Evolutionary conservation across 306 rosid species (phyloP).

Genomic region (Mimosa pudica): DNA sequence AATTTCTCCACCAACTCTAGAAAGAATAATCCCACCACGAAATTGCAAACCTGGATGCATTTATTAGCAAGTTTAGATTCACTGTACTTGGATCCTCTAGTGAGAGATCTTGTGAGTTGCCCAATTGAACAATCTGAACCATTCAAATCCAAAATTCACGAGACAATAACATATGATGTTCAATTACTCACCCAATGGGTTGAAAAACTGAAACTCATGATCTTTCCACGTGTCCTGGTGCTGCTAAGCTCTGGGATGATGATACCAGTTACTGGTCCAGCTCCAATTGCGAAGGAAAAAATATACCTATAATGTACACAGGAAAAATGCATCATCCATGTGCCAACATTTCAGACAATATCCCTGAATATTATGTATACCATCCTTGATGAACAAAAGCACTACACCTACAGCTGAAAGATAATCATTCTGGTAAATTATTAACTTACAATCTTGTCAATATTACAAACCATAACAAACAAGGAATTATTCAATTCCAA

Average conservation of each 20-base stretch:
- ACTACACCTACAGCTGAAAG: not conserved
- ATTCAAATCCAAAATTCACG: not conserved
- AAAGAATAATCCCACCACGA: slow-evolving; percentile 84
- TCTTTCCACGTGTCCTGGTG: slow-evolving; percentile 81
- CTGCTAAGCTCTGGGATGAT: slow-evolving; percentile 92
- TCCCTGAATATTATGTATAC: not conserved
- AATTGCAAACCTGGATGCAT: slow-evolving; percentile 68
- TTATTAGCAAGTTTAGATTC: not conserved
- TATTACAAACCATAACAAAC: slow-evolving; percentile 1
- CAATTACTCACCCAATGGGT: slow-evolving; percentile 73
- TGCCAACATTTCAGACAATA: slow-evolving; percentile 1
- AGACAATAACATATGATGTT: not conserved
- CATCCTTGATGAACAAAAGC: slow-evolving; percentile 8
- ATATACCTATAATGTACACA: slow-evolving; percentile 61
- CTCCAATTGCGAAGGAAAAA: slow-evolving; percentile 81
- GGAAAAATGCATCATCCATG: slow-evolving; percentile 23
- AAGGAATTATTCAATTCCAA: slow-evolving; percentile 16
- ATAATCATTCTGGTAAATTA: not conserved
- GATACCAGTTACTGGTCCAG: slow-evolving; percentile 90
- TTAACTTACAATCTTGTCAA: not conserved
- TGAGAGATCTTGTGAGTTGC: not conserved
- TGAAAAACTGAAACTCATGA: slow-evolving; percentile 84
- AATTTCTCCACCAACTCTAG: slow-evolving; percentile 80
- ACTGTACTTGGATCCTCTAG: not conserved
- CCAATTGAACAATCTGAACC: not conserved